Percentiles rank a stretch among this genome's conserved stretches.
phyloP scores from a whole-genome alignment of 2,329 filamentous ascomycete genomes.

The Aspergillus tubingensis region DNA sequence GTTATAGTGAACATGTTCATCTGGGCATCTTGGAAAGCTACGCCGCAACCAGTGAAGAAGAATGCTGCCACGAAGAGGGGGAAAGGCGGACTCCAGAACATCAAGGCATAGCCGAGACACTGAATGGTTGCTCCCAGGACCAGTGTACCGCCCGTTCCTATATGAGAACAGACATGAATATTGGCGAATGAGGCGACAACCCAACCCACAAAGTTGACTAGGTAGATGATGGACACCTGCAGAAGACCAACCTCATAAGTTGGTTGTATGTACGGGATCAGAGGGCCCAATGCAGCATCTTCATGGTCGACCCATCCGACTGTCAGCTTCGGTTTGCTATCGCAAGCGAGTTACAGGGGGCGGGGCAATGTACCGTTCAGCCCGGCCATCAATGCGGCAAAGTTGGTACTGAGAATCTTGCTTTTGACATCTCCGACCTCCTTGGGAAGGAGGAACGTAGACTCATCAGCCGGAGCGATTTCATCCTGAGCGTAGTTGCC shows the following conservation, averaged over 20 bases:
- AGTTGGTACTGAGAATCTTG: constrained; percentile 25
- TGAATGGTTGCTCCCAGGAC: constrained; percentile 23
- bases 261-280: constrained; percentile 29
- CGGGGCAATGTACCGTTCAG: constrained; percentile 22
- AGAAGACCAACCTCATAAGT: constrained; percentile 24
- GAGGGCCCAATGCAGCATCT: constrained; percentile 27
- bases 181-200: constrained; percentile 26
- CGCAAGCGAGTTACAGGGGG: neutral
- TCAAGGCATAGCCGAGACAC: constrained; percentile 24
- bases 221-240: constrained; percentile 26
- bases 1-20: constrained; percentile 27
- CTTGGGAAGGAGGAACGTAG: constrained; percentile 16
- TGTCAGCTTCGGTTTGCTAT: neutral
- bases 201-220: constrained; percentile 26
- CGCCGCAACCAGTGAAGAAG: constrained; percentile 26
- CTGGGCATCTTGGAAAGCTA: constrained; percentile 26
- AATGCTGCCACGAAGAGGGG: constrained; percentile 25
- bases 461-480: neutral
- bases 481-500: constrained; percentile 3
- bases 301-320: neutral
- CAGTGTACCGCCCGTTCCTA: constrained; percentile 27
- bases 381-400: constrained; percentile 20
- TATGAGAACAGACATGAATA: constrained; percentile 26
- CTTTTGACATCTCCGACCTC: constrained; percentile 22
- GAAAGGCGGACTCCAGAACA: constrained; percentile 27